Evolutionary conservation across 352 stramenopile species (phyloP), one percentile per base, ranked within the genome.

Genomic region (Globisporangium carolinianum): DNA sequence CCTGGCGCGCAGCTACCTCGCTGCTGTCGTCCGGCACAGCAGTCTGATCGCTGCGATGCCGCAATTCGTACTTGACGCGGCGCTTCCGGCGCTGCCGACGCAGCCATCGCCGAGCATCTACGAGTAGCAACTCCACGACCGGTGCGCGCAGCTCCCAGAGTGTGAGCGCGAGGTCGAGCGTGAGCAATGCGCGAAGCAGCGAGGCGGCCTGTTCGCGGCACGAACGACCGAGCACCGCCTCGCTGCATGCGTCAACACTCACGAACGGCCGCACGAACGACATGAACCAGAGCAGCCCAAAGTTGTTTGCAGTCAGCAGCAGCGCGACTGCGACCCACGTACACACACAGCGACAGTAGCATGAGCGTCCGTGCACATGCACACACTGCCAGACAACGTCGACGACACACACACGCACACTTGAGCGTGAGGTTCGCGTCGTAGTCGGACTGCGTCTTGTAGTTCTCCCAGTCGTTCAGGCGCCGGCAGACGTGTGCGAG

Each of bases 351-450:
- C 24, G 2, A 6, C 46, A 47, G 4, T 15, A 50, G 15, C 15
- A 59, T 4, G 9, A 54, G 46, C 24, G 24, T 32, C 24, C 24
- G 24, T 32, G 24, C 24, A 32, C 24, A 32, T 32, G 24, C 24
- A 32, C 24, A 32, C 24, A 32, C 3, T 32, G 24, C 3, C 24
- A 32, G 24, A 32, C 24, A 24, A n/a, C 5, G n/a, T 5, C 3
- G 9, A 36, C 32, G 12, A 14, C 12, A 42, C 24, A 36, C 32
- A 4, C 11, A 72, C 72, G 56, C 65, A 87, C 76, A 90, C 62
- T 91, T 91, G 59, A 93, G 81, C 37, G 79, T 89, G 51, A 91
- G 71, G 51, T 76, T 80, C n/a, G 75, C 59, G 59, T 91, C 79
- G 57, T 86, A 82, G 41, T 86, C 67, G 9, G 69, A 55, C 58